Conservation (phyloP, 2,329 filamentous ascomycete genomes). For the Cercospora brassicicola region DNA sequence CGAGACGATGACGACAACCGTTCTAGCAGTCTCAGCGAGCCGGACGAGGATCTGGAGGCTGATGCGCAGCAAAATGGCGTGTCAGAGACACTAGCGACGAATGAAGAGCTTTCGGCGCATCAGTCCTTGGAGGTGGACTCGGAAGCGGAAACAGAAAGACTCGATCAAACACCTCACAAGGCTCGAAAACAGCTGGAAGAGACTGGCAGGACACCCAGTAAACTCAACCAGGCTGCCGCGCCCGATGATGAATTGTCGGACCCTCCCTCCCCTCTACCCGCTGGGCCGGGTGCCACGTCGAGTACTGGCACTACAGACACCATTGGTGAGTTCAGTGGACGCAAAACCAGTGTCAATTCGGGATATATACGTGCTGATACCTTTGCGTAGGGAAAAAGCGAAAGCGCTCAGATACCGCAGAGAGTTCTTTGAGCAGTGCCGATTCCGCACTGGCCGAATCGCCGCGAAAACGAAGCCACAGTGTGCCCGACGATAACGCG, state of each 20-base stretch:
- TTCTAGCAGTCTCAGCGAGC: slow-evolving; percentile 90
- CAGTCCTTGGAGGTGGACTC: slow-evolving; percentile 59
- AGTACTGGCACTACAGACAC: slow-evolving; percentile 37
- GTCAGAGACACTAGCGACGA: slow-evolving; percentile 1
- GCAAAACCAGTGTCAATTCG: too few species aligned
- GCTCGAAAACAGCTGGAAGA: slow-evolving; percentile 38
- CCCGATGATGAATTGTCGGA: slow-evolving; percentile 46
- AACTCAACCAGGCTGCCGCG: slow-evolving; percentile 63
- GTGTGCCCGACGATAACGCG: slow-evolving; percentile 21
- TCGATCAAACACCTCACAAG: slow-evolving; percentile 65
- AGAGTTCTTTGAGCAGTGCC: slow-evolving; percentile 43
- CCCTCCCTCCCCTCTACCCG: slow-evolving; percentile 36
- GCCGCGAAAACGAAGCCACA: slow-evolving; percentile 38
- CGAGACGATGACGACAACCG: slow-evolving; percentile 45
- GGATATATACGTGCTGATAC: not conserved
- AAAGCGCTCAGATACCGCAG: slow-evolving; percentile 46
- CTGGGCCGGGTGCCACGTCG: slow-evolving; percentile 34
- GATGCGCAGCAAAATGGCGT: slow-evolving; percentile 23
- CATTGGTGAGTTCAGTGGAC: slow-evolving; percentile 25
- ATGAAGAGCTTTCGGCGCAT: slow-evolving; percentile 24
- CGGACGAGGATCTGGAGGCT: slow-evolving; percentile 68
- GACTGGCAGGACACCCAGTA: slow-evolving; percentile 72
- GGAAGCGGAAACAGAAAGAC: slow-evolving; percentile 89
- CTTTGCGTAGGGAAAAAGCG: slow-evolving; percentile 42
- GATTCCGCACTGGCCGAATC: slow-evolving; percentile 40